Evolutionary conservation across 2,329 filamentous ascomycete species (phyloP), one percentile per base, ranked within the genome.

Genomic region (Camptophora hylomeconis): DNA sequence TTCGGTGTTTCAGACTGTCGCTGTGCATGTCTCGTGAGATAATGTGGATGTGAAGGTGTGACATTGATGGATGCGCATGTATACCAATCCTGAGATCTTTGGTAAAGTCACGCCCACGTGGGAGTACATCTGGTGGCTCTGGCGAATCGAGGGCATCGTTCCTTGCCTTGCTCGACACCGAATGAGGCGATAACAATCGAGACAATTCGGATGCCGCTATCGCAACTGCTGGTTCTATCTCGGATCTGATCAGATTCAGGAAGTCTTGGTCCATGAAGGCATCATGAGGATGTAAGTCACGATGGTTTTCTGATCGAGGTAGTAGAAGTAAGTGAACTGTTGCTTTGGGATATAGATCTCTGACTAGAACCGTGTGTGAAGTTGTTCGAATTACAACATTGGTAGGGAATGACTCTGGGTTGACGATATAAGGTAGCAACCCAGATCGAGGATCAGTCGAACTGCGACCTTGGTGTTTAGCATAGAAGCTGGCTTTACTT

Each of bases 41-140:
- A 17, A 95, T 72, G 53, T 98, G 89, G 3, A 95, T 65, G 54
- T 98, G 89, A 31, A 95, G 51, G 51, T 95, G 83, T 39, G 71
- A 76, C 89, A 98, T 95, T 32, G 78, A 86, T 3, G 89, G 89
- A 42, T 77, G 72, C 3, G 82, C 79, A 56, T 98, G 89, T 5
- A 93, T 69, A 9, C 89, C 89, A 12, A 75, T 68, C 27, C 71
- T 68, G 26, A 95, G 66, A 15, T 89, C 82, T 8, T 60, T 58
- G 21, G 61, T 56, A 81, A 84, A 95, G 55, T 94, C 75, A 14
- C 87, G 57, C 23, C 61, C 52, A n/a, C 57, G 53, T 13, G 47
- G 31, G 7, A 20, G 31, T 9, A 26, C 18, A 8, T 35, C 30
- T 8, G 39, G 36, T 26, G 48, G 27, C 49, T 50, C 12, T 48